phyloP scores from a whole-genome alignment of 306 rosid species.

The Casuarina equisetifolia region DNA sequence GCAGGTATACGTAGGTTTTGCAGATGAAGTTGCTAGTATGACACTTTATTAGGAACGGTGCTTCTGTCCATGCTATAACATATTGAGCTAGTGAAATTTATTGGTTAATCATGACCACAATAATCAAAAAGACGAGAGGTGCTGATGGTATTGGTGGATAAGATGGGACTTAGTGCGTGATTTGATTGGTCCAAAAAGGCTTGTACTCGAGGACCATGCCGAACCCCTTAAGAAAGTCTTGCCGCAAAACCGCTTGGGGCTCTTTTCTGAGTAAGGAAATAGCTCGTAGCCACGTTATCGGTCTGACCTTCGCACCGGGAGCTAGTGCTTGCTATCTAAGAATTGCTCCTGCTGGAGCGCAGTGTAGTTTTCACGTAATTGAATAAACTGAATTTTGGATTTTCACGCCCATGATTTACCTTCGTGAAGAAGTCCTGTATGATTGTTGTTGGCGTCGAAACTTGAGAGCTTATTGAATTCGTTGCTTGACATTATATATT shows the following conservation, averaged over 20 bases:
- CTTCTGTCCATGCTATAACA: conserved; percentile 2
- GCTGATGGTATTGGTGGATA: conserved; percentile 32
- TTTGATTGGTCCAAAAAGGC: too few species aligned
- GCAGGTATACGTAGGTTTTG: conserved; percentile 28
- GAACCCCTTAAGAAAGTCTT: too few species aligned
- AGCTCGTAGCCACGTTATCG: too few species aligned
- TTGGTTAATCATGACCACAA: conserved; percentile 23
- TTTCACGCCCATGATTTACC: conserved; percentile 19
- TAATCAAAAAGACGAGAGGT: conserved; percentile 27
- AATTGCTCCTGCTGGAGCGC: too few species aligned
- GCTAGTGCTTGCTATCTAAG: too few species aligned
- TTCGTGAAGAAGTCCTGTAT: conserved; percentile 25
- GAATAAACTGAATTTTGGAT: conserved; percentile 26
- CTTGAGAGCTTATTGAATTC: neutral
- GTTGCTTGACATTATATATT: conserved; percentile 9
- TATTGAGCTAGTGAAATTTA: conserved; percentile 25
- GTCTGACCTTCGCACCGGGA: too few species aligned
- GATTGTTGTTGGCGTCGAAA: conserved; percentile 12
- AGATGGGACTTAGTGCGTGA: too few species aligned
- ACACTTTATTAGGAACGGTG: conserved; percentile 19
- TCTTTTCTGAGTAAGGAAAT: too few species aligned
- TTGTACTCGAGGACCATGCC: too few species aligned
- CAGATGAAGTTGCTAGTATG: conserved; percentile 9
- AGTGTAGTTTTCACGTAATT: conserved; percentile 18
- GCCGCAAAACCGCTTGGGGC: too few species aligned